Percentiles rank a stretch among this genome's conserved stretches.
phyloP scores from a whole-genome alignment of 2,329 filamentous ascomycete genomes.

The Ramichloridium luteum region DNA sequence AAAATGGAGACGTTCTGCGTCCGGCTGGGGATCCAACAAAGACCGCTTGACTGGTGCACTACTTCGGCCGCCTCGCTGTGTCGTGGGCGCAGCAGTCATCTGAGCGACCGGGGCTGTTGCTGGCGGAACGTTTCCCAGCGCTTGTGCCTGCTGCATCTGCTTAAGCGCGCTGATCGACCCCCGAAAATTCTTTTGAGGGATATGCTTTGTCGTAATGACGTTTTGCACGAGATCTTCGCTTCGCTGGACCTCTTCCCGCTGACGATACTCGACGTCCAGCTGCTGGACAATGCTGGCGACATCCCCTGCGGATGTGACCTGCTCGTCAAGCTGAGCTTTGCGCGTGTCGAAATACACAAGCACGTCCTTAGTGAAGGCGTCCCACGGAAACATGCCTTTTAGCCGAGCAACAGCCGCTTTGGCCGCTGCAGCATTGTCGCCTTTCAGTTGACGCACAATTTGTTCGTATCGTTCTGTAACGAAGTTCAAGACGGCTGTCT shows the following conservation, averaged over 20 bases:
- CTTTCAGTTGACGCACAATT: conserved; percentile 9
- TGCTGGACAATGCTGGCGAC: conserved; percentile 26
- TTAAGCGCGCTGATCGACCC: conserved; percentile 7
- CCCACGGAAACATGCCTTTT: conserved; percentile 38
- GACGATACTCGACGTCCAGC: conserved; percentile 22
- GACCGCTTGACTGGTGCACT: neutral
- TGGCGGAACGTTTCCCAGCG: no score
- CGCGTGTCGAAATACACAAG: conserved; percentile 16
- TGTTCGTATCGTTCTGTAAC: conserved; percentile 7
- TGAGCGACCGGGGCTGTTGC: conserved; percentile 11
- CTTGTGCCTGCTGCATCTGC: conserved; percentile 5
- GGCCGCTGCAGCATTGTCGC: conserved; percentile 10
- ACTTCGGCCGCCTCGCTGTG: neutral
- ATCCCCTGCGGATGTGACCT: conserved; percentile 34
- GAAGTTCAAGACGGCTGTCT: conserved; percentile 10
- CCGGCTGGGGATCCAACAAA: conserved; percentile 17
- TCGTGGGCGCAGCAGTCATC: conserved; percentile 5
- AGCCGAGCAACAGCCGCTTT: conserved; percentile 34
- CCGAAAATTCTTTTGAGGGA: conserved; percentile 12
- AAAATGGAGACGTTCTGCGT: no score
- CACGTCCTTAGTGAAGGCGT: conserved; percentile 31
- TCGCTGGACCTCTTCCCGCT: conserved; percentile 8
- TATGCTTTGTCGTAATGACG: conserved; percentile 12
- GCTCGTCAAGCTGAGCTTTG: conserved; percentile 30
- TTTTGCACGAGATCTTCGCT: conserved; percentile 11